These are phyloP conservation scores for Megacollybia marginata DNA, from an alignment of 768 basidiomycete genomes.

Conservation along the genomic window DNA sequence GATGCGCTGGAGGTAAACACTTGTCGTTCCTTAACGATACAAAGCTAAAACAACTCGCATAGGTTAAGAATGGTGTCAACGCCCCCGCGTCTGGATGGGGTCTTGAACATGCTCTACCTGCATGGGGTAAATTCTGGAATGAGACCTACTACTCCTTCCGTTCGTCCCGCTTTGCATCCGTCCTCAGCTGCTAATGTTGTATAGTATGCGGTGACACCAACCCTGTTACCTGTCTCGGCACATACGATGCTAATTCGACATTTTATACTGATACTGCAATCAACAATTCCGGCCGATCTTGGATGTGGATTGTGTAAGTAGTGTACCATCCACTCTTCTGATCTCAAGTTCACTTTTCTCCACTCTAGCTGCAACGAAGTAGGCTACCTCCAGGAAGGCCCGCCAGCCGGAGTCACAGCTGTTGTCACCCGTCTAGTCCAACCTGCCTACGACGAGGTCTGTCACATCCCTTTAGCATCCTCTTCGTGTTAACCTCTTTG, in stretches of 20 bases:
- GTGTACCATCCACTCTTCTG: neutral
- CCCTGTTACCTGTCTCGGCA: slow-evolving; percentile 28
- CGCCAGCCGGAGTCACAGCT: slow-evolving; percentile 30
- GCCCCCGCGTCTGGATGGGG: slow-evolving; percentile 34
- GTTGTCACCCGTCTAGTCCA: slow-evolving; percentile 50
- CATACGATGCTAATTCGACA: slow-evolving; percentile 28
- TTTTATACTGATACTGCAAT: slow-evolving; percentile 51
- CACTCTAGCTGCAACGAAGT: slow-evolving; percentile 59
- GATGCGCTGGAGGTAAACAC: slow-evolving; percentile 31
- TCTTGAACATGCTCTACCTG: slow-evolving; percentile 31
- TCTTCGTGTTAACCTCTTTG: neutral
- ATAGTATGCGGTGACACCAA: slow-evolving; percentile 43
- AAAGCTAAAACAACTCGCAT: too few species aligned
- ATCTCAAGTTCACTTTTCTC: slow-evolving; percentile 1
- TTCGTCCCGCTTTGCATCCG: neutral
- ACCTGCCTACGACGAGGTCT: slow-evolving; percentile 47
- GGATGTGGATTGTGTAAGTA: slow-evolving; percentile 63
- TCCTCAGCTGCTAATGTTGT: neutral
- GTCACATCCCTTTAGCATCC: slow-evolving; percentile 6
- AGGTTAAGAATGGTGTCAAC: slow-evolving; percentile 29
- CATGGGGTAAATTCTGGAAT: slow-evolving; percentile 39
- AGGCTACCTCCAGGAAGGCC: slow-evolving; percentile 49
- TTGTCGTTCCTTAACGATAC: too few species aligned
- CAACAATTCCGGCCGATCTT: slow-evolving; percentile 52
- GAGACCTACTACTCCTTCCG: slow-evolving; percentile 18